Base-by-base conservation (phyloP, 139 green algal genomes). In the Raphidocelis subcapitata region DNA sequence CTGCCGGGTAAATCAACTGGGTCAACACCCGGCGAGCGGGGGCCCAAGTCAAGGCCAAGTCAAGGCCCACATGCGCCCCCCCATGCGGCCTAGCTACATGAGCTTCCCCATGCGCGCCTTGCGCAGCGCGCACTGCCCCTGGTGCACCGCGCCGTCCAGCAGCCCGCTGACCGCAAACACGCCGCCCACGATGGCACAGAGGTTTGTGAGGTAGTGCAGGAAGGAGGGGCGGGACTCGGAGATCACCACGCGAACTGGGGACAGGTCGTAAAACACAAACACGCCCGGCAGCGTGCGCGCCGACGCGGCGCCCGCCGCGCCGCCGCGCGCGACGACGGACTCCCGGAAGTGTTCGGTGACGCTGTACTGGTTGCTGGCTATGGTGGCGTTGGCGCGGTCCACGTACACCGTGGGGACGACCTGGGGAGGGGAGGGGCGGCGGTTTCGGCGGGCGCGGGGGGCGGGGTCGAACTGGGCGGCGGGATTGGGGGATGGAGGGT, bases 201-300 rank as follows among this genome's bases (percentile, higher is more conserved):
- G 87, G 28, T 79, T 91, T 31, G 96, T 98, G 2, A 99, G 55
- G 68, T 99, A 99, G 57, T 94, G 80, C 33, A 96, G 67, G 73
- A 99, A 97, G 12, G 86, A 93, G 12, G 81, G 81, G 14, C 78
- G 75, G 41, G 87, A 46, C 86, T 98, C 92, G 24, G 74, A 76
- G 69, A 93, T 93, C n/a, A 60, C 36, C 21, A 93, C 92, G 85
- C 97, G 97, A 80, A 99, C 97, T 47, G 96, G 93, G 0, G 90
- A 97, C 3, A 98, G 84, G 72, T 99, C 96, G 62, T 98, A 99
- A 80, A 97, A 99, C 75, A 99, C 95, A 72, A 99, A 99, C 0
- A 99, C 86, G 46, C 96, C 96, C 3, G 95, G 94, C 52, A 95
- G 71, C n/a, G 86, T 84, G 52, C 77, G 65, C 26, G 24, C 23